Evolutionary conservation across 2,329 filamentous ascomycete genomes (phyloP), one percentile per base, ranked within the genome.

Genomic region (Cladosporium sp.): DNA sequence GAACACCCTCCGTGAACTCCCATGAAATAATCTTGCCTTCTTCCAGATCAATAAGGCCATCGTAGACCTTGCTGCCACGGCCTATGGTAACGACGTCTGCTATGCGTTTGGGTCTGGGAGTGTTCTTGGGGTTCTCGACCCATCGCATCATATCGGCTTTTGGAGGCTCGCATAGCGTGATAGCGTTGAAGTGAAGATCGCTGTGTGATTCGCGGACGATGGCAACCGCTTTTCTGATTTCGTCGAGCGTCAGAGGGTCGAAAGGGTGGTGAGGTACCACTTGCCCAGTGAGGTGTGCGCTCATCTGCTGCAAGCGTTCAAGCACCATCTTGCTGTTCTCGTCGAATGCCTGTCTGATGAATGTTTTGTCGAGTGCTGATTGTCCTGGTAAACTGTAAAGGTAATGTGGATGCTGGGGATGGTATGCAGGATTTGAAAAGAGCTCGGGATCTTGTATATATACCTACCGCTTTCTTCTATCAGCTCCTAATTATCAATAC

Each of bases 21-120:
- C 93, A 97, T 69, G 86, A 84, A 10, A 88, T 76, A 62, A 97
- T 86, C 74, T 86, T 89, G 63, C 82, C 83, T 54, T 87, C 81
- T 23, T 85, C 82, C 64, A 97, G 78, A 74, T 96, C 88, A 3
- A 97, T 89, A 57, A 93, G 80, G 0, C 91, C 93, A 78, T 97
- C 93, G 69, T 88, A 94, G 0, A 96, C 88, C 75, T 89, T 91
- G 70, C 91, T 91, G 6, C 88, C 90, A 2, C 88, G 86, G 1
- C 87, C 90, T 77, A 97, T 93, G 25, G 89, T 91, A 4, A 96
- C 91, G 0, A 95, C 84, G 77, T 97, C 93, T 10, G 92, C 93
- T 7, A 92, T 81, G 73, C 93, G 86, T 36, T 83, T 78, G 13
- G 93, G 93, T 53, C 87, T 83, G 0, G 88, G 83, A 0, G 82